phyloP scores from a whole-genome alignment of 495 filamentous ascomycete species.

The Neurospora tetrasperma region DNA sequence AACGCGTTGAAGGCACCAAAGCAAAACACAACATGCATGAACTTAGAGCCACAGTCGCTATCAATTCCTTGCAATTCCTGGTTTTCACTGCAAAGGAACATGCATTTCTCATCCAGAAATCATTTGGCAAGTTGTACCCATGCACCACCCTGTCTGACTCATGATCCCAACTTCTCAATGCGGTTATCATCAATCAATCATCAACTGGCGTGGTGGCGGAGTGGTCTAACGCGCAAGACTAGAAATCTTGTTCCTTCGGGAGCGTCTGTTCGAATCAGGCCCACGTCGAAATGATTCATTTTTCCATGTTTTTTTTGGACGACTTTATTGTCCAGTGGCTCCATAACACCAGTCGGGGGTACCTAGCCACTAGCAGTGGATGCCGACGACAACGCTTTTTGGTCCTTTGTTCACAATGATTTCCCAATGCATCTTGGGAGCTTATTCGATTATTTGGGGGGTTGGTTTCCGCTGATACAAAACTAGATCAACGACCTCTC shows the following conservation, averaged over 20 bases:
- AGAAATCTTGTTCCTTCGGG: constrained; percentile 1
- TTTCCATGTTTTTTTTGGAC: neutral
- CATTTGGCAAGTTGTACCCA: neutral
- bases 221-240: constrained; percentile 1
- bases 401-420: neutral
- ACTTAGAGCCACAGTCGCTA: neutral
- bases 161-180: neutral
- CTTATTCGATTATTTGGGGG: neutral
- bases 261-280: neutral
- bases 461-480: neutral
- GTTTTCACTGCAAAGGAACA: neutral
- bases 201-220: neutral
- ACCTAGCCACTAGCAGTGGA: neutral
- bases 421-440: neutral
- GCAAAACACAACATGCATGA: neutral
- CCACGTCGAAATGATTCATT: neutral
- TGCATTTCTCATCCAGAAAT: neutral
- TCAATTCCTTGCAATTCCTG: neutral
- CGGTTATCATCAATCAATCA: neutral
- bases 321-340: neutral
- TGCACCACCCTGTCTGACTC: neutral
- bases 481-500: neutral
- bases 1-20: neutral
- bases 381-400: neutral
- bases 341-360: neutral